Evolutionary conservation across 306 rosid genomes (phyloP).

Genomic region (Gastrolobium villosum): DNA sequence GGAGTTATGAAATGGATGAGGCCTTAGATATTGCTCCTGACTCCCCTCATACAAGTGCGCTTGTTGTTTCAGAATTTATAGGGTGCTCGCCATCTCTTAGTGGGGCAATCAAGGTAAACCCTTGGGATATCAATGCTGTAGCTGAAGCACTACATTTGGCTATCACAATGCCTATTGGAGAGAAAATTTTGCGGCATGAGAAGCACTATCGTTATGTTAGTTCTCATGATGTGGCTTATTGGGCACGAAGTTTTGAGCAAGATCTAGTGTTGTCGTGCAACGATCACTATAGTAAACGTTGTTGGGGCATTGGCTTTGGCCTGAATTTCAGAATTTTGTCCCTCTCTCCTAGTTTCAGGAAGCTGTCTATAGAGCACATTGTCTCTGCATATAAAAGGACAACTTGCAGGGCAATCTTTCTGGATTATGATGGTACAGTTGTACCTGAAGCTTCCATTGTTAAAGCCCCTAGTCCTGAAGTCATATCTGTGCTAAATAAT

Average conservation of each 20-base stretch:
- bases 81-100: constrained; percentile 94
- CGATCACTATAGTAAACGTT: constrained; percentile 72
- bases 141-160: constrained; percentile 83
- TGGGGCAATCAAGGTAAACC: constrained; percentile 92
- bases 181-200: constrained; percentile 81
- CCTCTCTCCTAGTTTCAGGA: constrained; percentile 88
- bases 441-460: constrained; percentile 72
- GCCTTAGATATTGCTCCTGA: constrained; percentile 49
- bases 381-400: constrained; percentile 76
- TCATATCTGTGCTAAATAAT: constrained; percentile 68
- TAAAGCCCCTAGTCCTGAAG: constrained; percentile 69
- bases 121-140: constrained; percentile 81
- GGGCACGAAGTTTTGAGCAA: constrained; percentile 75
- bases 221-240: constrained; percentile 88
- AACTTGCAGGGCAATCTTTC: constrained; percentile 75
- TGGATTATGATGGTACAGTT: constrained; percentile 93
- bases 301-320: constrained; percentile 91
- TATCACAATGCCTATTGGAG: constrained; percentile 61
- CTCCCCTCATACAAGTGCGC: constrained; percentile 67
- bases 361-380: constrained; percentile 71
- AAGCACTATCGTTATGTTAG: constrained; percentile 82
- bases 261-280: constrained; percentile 80
- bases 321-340: constrained; percentile 75
- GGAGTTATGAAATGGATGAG: constrained; percentile 64
- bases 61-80: constrained; percentile 88